Percentiles rank a stretch among this genome's conserved stretches.
phyloP scores from a whole-genome alignment of 2,329 filamentous ascomycete genomes.

The Fusarium burgessii region DNA sequence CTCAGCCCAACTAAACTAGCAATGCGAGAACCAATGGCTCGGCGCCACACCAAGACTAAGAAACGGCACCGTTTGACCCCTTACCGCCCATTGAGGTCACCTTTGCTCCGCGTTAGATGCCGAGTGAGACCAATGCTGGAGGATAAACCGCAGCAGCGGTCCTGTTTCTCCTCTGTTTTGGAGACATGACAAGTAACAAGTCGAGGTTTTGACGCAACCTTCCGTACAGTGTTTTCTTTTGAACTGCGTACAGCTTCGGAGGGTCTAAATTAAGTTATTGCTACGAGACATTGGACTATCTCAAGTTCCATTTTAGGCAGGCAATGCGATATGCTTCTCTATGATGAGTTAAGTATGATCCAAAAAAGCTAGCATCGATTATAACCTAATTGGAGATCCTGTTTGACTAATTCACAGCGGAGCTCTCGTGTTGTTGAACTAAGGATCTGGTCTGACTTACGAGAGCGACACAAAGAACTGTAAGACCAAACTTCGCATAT shows the following conservation, averaged over 20 bases:
- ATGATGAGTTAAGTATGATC: not conserved
- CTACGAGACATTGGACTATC: slow-evolving; percentile 15
- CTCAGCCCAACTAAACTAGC: slow-evolving; percentile 37
- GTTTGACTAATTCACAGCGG: not conserved
- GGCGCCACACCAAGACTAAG: slow-evolving; percentile 25
- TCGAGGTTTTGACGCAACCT: slow-evolving; percentile 25
- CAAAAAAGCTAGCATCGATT: not conserved
- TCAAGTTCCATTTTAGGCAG: slow-evolving; percentile 19
- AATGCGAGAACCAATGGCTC: slow-evolving; percentile 36
- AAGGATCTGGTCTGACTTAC: not conserved
- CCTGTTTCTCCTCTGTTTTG: slow-evolving; percentile 2
- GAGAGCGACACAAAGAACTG: not conserved
- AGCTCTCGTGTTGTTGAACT: not conserved
- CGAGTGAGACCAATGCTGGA: slow-evolving; percentile 1
- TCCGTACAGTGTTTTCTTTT: slow-evolving; percentile 32
- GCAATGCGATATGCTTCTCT: slow-evolving; percentile 12
- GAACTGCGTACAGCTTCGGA: slow-evolving; percentile 8
- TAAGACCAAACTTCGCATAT: slow-evolving; percentile 1
- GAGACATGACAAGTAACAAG: slow-evolving; percentile 14
- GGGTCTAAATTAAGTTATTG: slow-evolving; percentile 2
- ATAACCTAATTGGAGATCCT: not conserved
- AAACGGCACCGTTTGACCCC: slow-evolving; percentile 27
- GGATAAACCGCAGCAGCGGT: slow-evolving; percentile 23
- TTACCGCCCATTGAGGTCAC: slow-evolving; percentile 20
- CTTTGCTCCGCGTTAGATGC: not conserved